Percentiles rank a stretch among this genome's conserved stretches.
phyloP scores from a whole-genome alignment of 73 alveolate species.

The Urostyla sp. region DNA sequence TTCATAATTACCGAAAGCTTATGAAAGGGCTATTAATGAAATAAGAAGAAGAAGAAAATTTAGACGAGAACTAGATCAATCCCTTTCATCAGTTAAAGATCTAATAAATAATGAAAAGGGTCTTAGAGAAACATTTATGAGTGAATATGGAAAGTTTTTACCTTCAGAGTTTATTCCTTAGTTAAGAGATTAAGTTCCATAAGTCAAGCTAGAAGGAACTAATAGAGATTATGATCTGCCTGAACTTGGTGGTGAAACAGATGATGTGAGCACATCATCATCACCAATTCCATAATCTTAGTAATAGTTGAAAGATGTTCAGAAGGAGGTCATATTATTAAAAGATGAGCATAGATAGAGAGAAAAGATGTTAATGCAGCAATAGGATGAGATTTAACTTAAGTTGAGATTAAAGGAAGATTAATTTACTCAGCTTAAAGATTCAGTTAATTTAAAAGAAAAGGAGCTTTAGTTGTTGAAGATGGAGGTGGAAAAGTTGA shows the following conservation, averaged over 20 bases:
- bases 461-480: slow-evolving; percentile 4
- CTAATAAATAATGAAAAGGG: slow-evolving; percentile 57
- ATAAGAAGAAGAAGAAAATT: slow-evolving; percentile 66
- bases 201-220: slow-evolving; percentile 44
- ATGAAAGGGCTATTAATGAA: slow-evolving; percentile 60
- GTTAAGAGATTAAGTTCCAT: slow-evolving; percentile 45
- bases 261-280: not conserved
- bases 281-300: not conserved
- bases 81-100: not conserved
- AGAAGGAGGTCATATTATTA: slow-evolving; percentile 4
- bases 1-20: slow-evolving; percentile 60
- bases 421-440: not conserved
- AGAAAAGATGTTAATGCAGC: slow-evolving; percentile 15
- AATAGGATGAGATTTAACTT: slow-evolving; percentile 6
- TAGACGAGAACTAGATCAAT: slow-evolving; percentile 51
- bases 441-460: slow-evolving; percentile 16
- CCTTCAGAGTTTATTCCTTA: slow-evolving; percentile 68
- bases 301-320: not conserved
- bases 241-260: slow-evolving; percentile 11
- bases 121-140: slow-evolving; percentile 45
- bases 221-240: slow-evolving; percentile 42
- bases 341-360: slow-evolving; percentile 47
- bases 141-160: slow-evolving; percentile 43
- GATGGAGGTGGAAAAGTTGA: slow-evolving; percentile 21
- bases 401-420: not conserved